Conservation (phyloP, 352 stramenopile species). For the Phytophthora agathidicida region DNA sequence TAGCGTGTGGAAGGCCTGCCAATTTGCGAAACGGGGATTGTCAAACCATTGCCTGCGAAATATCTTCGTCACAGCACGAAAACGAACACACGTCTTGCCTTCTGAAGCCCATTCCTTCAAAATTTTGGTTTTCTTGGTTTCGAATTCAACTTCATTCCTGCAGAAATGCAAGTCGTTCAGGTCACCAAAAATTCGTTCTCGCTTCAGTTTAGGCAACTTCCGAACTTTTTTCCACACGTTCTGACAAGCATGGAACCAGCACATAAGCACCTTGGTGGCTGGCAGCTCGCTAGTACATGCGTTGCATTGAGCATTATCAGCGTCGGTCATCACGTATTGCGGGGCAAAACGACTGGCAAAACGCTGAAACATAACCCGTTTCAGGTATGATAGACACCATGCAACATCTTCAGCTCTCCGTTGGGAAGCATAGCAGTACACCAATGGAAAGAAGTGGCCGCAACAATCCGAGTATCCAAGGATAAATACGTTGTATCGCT, state of each 20-base stretch:
- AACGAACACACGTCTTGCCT: not conserved
- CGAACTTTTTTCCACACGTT: slow-evolving; percentile 2
- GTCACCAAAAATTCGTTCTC: not conserved
- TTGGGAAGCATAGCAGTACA: not conserved
- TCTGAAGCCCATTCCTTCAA: not conserved
- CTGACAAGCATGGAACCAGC: slow-evolving; percentile 9
- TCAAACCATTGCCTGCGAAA: slow-evolving; percentile 6
- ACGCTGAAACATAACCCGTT: not conserved
- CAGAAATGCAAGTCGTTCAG: slow-evolving; percentile 9
- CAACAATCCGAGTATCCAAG: not conserved
- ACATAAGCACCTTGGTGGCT: not conserved
- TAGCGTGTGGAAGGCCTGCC: not conserved
- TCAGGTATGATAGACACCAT: not conserved
- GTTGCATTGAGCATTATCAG: slow-evolving; percentile 3
- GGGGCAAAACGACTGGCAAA: not conserved
- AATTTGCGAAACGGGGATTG: not conserved
- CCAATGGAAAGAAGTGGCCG: not conserved
- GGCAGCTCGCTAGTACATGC: not conserved
- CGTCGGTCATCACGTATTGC: slow-evolving; percentile 1
- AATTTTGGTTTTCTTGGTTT: no score
- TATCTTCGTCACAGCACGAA: not conserved
- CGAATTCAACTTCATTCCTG: not conserved
- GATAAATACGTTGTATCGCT: slow-evolving; percentile 1
- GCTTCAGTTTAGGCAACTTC: not conserved
- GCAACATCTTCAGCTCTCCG: not conserved